These are phyloP conservation scores for Phytophthora cactorum DNA, from an alignment of 352 stramenopile genomes.

Conservation along the genomic window DNA sequence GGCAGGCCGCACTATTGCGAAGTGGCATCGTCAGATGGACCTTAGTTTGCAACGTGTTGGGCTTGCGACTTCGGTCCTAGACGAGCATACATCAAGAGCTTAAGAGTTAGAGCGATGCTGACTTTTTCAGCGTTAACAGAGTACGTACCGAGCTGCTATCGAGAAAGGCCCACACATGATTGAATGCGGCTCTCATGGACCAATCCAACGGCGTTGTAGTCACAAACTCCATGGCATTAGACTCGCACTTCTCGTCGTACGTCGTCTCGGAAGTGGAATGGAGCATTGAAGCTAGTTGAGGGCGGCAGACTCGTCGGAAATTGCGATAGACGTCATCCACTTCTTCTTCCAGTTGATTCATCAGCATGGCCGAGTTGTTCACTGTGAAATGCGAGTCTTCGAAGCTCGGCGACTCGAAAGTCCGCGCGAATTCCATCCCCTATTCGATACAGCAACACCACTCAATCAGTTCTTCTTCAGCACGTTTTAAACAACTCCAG, in stretches of 20 bases:
- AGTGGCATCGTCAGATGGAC: background rate
- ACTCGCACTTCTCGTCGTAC: slow-evolving; percentile 20
- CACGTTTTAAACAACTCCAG: background rate
- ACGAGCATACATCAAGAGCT: background rate
- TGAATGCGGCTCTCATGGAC: slow-evolving; percentile 11
- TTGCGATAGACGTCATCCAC: slow-evolving; percentile 18
- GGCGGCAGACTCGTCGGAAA: slow-evolving; percentile 15
- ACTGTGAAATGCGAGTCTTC: background rate
- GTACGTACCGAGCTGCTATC: slow-evolving; percentile 24
- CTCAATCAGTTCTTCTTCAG: background rate
- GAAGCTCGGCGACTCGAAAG: slow-evolving; percentile 6
- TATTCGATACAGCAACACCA: slow-evolving; percentile 1
- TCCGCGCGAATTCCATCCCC: slow-evolving; percentile 19
- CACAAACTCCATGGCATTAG: slow-evolving; percentile 21
- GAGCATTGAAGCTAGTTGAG: background rate
- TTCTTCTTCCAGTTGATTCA: slow-evolving; percentile 26
- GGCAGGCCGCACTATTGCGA: background rate
- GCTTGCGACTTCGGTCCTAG: slow-evolving; percentile 18
- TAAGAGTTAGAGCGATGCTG: background rate
- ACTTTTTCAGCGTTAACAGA: too few relatives aligned
- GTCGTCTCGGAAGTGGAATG: background rate
- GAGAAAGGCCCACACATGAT: slow-evolving; percentile 22
- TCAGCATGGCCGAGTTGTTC: background rate
- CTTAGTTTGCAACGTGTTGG: slow-evolving; percentile 8
- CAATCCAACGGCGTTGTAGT: slow-evolving; percentile 24